Base-by-base conservation (phyloP, 345 rosid species). In the Barbarea vulgaris region DNA sequence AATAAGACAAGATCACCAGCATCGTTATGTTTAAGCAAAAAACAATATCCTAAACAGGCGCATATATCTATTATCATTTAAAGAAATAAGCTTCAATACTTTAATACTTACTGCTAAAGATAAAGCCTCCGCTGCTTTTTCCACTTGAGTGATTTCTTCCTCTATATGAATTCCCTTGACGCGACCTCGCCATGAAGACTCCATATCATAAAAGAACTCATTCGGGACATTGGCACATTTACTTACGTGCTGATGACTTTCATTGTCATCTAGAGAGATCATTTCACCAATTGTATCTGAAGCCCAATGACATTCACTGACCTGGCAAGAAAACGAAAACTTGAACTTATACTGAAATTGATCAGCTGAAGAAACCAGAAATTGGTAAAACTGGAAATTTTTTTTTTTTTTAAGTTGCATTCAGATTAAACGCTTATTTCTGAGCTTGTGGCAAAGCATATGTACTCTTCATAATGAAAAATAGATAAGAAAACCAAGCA, bases 171-270 rank as follows among this genome's bases (percentile, higher is more conserved):
- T 78, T 79, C 84, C 88, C 80, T 90, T 94, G 36, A 94, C 86
- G 18, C 93, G 95, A 19, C 96, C 87, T 81, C 85, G 85, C 97
- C 98, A 94, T 28, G 89, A 77, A 67, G 85, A 87, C 69, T 94
- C 97, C 91, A 94, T 85, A 81, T 91, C 97, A 73, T 86, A 91
- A 62, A 94, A 91, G 84, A 94, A 91, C 5, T 91, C 97, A 77
- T 73, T 72, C 0, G 98, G 97, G 72, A 94, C 78, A 57, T 60
- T 75, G 58, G 80, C 75, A 61, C 57, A 76, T 17, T 75, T 78
- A 60, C 86, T 83, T 39, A 74, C 77, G 46, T 74, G 81, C 76
- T 84, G 86, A 71, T 89, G 92, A 64, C 59, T 84, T 76, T 91
- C 97, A 66, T 72, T 42, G 63, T 84, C 88, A 63, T 91, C 90